Evolutionary conservation across 1,284 basidiomycete species (phyloP), one percentile per base, ranked within the genome.

Genomic region (Trichosporon sp.): DNA sequence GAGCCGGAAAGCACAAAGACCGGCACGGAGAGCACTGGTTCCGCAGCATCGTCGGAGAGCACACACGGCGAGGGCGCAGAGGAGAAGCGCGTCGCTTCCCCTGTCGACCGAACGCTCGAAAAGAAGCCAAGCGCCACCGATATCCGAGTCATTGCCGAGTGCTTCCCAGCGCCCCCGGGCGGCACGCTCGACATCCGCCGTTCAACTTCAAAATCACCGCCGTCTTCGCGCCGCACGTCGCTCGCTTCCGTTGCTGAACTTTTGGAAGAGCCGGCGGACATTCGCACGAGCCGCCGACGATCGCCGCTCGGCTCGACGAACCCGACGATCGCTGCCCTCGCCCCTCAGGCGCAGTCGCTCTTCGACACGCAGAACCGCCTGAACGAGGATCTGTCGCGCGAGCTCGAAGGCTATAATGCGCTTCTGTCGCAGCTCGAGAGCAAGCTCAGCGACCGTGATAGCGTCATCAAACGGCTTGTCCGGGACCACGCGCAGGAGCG

Each of bases 221-320:
- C 59, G 4, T 63, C 59, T 12, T 63, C 59, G 31, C 59, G 59
- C 7, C 59, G 59, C 35, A 63, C 59, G 32, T 63, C 59, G 32
- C 59, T 63, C 59, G 59, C 59, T 31, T 63, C 59, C 14, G 59
- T 63, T n/a, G 59, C 59, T 5, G 59, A 63, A 14, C 59, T 63
- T 35, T 7, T 21, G 3, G 59, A 63, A n/a, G 59, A 63, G 59
- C 59, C 31, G 11, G 12, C 59, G 7, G 31, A 35, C 16, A 35
- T 35, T 11, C 16, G 16, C 31, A 35, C 31, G 59, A 32, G 59
- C 14, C 59, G 59, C 59, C 31, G 32, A 1, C 4, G 16, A 35
- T 63, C 31, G 1, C 31, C 59, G 16, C 59, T 63, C 16, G n/a
- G 16, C 32, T 35, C 59, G 11, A 63, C 32, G 8, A 16, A 35